Base-by-base conservation (phyloP, 2,329 filamentous ascomycete genomes). In the Colletotrichum noveboracense region DNA sequence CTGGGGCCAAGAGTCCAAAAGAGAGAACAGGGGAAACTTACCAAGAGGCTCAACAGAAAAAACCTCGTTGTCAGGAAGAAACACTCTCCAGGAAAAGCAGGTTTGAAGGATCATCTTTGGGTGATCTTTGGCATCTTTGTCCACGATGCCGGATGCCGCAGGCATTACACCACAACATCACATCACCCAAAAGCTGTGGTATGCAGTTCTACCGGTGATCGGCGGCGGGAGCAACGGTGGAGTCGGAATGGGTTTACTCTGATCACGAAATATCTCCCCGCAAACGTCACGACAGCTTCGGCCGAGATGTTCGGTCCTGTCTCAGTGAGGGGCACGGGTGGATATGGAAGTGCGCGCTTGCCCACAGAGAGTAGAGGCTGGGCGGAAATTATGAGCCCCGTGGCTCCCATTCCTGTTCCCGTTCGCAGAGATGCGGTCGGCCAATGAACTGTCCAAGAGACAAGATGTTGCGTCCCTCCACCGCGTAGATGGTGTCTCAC, bases 341-440 rank as follows among this genome's bases (percentile, higher is more conserved):
- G 21, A 4, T 52, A 34, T 65, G 64, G 65, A 48, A 56, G 32
- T 65, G 52, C 64, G 36, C 65, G 65, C 60, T 65, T 38, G 61
- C 52, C 34, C 34, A 66, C 70, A 38, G 28, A 38, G 30, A 52
- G 24, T 61, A n/a, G 74, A 56, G 60, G 43, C 43, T 74, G 43
- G 28, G 58, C 34, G 28, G 48, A 68, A 60, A 60, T 26, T 58
- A 34, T 70, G 48, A 12, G 16, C 21, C 21, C 64, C 61, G 34
- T 28, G 26, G 58, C 24, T 14, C 24, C 16, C 43, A 74, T 65
- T 69, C 74, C 56, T 26, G 36, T 32, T 13, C 34, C 74, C 30
- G 74, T 76, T 76, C 74, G 74, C 74, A 74, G 74, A 74, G 74
- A 74, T 69, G 70, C 48, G 28, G 64, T 58, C n/a, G 13, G 34